Evolutionary conservation across 805 yeast species (phyloP).

Genomic region (Nakazawaea anatomiae): DNA sequence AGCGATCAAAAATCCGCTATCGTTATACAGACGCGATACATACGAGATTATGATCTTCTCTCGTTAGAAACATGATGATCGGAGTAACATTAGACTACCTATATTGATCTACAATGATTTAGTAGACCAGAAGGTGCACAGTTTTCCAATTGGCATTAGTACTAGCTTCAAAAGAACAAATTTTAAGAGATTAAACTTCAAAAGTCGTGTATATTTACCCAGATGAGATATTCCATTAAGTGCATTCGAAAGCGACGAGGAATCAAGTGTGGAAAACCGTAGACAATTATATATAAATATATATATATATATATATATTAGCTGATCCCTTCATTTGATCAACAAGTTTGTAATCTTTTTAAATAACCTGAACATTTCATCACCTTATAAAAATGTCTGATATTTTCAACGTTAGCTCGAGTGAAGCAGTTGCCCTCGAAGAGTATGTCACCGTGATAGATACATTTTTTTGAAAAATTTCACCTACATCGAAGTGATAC

Average conservation of each 20-base stretch:
- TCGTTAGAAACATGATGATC: too few species aligned
- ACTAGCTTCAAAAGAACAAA: too few species aligned
- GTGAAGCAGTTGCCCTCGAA: conserved; percentile 10
- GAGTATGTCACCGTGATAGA: conserved; percentile 1
- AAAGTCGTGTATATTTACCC: not conserved
- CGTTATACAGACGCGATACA: conserved; percentile 2
- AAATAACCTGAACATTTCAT: not conserved
- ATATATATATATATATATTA: not conserved
- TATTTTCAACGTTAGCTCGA: conserved; percentile 9
- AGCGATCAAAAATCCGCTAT: conserved; percentile 2
- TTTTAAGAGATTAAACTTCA: too few species aligned
- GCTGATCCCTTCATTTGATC: not conserved
- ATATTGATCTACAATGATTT: not conserved
- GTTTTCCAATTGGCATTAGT: too few species aligned
- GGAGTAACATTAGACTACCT: not conserved
- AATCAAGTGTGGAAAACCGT: not conserved
- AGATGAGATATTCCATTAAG: conserved; percentile 6
- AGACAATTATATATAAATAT: too few species aligned
- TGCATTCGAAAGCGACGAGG: conserved; percentile 8
- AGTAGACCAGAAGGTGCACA: not conserved
- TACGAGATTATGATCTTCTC: not conserved
- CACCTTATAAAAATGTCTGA: not conserved
- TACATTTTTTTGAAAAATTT: too few species aligned
- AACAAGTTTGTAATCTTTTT: not conserved
- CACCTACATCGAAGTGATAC: not conserved